A percentile compares a stretch with the other conserved stretches of the same genome.
Conservation (phyloP, 1,139 yeast genomes). For the Saccharomyces hybrid region DNA sequence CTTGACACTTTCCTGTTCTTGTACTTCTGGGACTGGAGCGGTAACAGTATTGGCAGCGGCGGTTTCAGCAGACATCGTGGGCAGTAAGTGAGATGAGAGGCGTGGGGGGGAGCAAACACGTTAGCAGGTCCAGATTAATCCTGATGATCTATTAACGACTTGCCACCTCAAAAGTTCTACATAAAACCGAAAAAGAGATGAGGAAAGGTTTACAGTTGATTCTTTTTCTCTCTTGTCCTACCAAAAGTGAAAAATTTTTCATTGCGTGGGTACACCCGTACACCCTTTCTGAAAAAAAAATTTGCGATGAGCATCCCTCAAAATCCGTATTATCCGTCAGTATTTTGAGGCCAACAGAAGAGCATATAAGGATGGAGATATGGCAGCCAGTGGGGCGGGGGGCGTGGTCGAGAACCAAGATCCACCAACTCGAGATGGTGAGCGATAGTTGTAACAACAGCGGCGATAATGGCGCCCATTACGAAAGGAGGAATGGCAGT, state of each 20-base stretch:
- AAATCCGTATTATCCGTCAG: not conserved
- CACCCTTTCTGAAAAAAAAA: not conserved
- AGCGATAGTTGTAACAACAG: not conserved
- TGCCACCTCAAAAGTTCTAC: not conserved
- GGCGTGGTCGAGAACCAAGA: not conserved
- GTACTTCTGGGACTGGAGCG: constrained; percentile 13
- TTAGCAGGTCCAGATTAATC: not conserved
- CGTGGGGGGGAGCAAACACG: not conserved
- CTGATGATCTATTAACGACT: not conserved
- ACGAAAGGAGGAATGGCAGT: not conserved
- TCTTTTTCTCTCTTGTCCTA: not conserved
- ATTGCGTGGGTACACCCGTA: not conserved
- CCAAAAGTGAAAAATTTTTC: not conserved
- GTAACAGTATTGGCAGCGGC: constrained; percentile 13
- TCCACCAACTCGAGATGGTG: not conserved
- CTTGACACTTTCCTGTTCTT: constrained; percentile 8
- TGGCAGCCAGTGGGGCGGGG: not conserved
- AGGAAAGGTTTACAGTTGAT: not conserved
- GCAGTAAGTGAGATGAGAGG: no score
- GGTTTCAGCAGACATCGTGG: constrained; percentile 7
- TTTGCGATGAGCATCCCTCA: constrained; percentile 1
- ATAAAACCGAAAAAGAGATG: not conserved
- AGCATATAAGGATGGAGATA: not conserved
- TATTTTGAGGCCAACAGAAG: not conserved
- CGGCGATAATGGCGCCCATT: not conserved